Evolutionary conservation across 1,139 yeast genomes (phyloP), one percentile per base, ranked within the genome.

Genomic region (Pichia sp.): DNA sequence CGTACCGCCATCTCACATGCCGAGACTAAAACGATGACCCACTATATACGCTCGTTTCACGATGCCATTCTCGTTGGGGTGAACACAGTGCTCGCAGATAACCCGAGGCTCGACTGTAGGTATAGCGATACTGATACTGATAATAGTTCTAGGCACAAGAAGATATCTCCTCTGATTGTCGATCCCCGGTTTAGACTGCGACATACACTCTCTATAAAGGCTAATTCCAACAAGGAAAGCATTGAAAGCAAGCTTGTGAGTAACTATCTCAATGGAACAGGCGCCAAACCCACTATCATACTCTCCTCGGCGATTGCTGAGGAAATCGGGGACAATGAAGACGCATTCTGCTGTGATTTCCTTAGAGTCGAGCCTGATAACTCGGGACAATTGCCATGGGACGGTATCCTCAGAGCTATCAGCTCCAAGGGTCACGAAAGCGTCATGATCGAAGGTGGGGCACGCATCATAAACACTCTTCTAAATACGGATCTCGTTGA

Each of bases 1-100:
- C 79, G 84, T 46, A 88, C 98, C 1, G 68, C 66, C 25, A 81
- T 91, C 22, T 86, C 96, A 2, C 94, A 87, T 48, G 53, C 63
- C n/a, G 94, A 87, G 55, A 86, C 97, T 2, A 88, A 88, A 59
- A 73, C 88, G 14, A 87, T 91, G 96, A 91, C 98, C 26, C 98
- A 91, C 49, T 87, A 77, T 52, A 57, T 91, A 19, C 65, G 98
- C 11, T 69, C 84, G 1, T 67, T 67, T 25, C 96, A 88, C 57
- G 93, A 82, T 49, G 94, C 78, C 0, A 86, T 91, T 8, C 60
- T 91, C 29, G 76, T 91, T 8, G 98, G 97, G 0, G 66, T 73
- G 2, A 83, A 84, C 0, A 91, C 98, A 0, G 82, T 75, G 0
- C 48, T 78, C 13, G 87, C 93, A 0, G 98, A 91, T 55, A 80